Percentiles rank a stretch among this genome's conserved stretches.
These are phyloP conservation scores for Dillenia suffruticosa DNA, from an alignment of 164 flowering plant species.

Conservation along the genomic window DNA sequence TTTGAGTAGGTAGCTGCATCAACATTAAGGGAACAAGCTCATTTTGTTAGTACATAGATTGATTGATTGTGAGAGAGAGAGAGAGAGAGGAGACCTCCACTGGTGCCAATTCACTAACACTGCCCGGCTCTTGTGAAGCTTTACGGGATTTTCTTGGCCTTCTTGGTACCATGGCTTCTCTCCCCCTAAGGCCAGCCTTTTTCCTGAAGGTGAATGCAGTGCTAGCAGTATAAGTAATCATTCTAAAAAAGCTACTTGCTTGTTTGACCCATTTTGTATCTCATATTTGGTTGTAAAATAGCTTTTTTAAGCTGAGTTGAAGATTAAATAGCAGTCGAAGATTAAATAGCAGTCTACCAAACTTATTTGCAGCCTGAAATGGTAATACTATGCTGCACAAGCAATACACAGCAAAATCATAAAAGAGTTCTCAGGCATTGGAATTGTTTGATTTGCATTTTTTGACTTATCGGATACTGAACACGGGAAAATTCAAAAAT, in stretches of 20 bases:
- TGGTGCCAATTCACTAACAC: conserved; percentile 18
- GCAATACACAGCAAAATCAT: no score
- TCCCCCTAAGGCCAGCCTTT: conserved; percentile 31
- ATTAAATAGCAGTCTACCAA: not conserved
- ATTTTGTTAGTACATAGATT: not conserved
- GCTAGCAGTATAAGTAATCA: not conserved
- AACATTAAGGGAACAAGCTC: conserved; percentile 13
- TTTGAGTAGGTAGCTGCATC: conserved; percentile 23
- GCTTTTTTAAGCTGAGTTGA: not conserved
- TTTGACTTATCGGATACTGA: no score
- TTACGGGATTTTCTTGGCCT: conserved; percentile 36
- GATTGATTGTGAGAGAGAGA: not conserved
- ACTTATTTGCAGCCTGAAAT: not conserved
- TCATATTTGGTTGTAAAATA: not conserved
- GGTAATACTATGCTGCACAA: not conserved
- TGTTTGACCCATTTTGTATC: not conserved
- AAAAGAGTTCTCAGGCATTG: no score
- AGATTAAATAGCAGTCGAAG: not conserved
- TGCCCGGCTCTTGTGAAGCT: conserved; percentile 36
- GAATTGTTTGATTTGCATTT: no score
- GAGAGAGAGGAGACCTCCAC: conserved; percentile 24
- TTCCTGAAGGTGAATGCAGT: conserved; percentile 35
- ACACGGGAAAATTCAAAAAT: not conserved
- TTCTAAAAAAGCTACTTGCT: not conserved
- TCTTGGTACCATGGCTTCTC: conserved; percentile 38